Evolutionary conservation across 495 filamentous ascomycete genomes (phyloP), one percentile per base, ranked within the genome.

Genomic region (Glarea lozoyensis): DNA sequence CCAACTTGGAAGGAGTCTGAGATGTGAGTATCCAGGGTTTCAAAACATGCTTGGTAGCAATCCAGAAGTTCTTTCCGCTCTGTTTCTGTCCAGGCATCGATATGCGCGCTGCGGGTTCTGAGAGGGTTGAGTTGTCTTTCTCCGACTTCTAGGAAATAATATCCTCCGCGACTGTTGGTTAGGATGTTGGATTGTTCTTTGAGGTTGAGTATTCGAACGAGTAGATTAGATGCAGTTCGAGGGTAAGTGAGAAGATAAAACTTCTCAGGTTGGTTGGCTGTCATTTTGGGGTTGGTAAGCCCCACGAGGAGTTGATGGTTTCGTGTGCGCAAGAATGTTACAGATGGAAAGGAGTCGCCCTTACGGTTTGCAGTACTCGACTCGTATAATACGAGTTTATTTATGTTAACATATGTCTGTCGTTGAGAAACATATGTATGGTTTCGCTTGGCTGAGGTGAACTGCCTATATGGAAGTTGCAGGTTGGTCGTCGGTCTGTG

Each of bases 211-310:
- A 69, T 53, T 31, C 56, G 60, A 15, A 63, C 24, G 3, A 69
- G 50, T 10, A 68, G 51, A 43, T 69, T 68, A 10, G 63, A 67
- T 2, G 66, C 66, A 0, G 65, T 67, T 36, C 66, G 59, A n/a
- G 66, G 66, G 19, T 51, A 45, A n/a, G 57, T 64, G 30, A 67
- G 21, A 2, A 64, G 53, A 45, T 13, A n/a, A 29, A 29, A 29
- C n/a, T n/a, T 29, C n/a, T n/a, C n/a, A 29, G 25, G n/a, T 29
- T n/a, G n/a, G n/a, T n/a, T n/a, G n/a, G n/a, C n/a, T n/a, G n/a
- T n/a, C n/a, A n/a, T n/a, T n/a, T n/a, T n/a, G n/a, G n/a, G n/a
- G n/a, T n/a, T n/a, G n/a, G n/a, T n/a, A n/a, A n/a, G n/a, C n/a
- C n/a, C n/a, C n/a, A n/a, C n/a, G n/a, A n/a, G n/a, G n/a, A n/a